A percentile compares a stretch with the other conserved stretches of the same genome.
Conservation (phyloP, 352 stramenopile genomes). For the Pythium biforme region DNA sequence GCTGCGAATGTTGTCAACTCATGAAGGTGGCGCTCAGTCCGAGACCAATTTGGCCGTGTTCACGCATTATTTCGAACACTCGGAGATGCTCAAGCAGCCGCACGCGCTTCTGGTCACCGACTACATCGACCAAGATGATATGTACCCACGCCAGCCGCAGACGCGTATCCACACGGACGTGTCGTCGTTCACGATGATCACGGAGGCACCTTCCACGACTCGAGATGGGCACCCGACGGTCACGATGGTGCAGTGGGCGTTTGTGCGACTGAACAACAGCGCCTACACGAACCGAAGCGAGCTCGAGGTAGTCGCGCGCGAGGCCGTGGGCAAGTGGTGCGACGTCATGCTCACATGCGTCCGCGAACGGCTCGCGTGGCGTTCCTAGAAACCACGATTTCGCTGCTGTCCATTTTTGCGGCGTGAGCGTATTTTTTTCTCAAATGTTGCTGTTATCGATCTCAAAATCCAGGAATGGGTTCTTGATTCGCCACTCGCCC, state of each 20-base stretch:
- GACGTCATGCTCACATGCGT: slow-evolving; percentile 16
- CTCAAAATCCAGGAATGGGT: too few species aligned
- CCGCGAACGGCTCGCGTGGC: slow-evolving; percentile 8
- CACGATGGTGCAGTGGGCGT: slow-evolving; percentile 12
- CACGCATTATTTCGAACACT: slow-evolving; percentile 1
- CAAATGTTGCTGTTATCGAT: too few species aligned
- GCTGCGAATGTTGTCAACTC: slow-evolving; percentile 9
- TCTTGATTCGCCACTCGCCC: too few species aligned
- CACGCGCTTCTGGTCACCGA: slow-evolving; percentile 27
- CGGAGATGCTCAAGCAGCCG: slow-evolving; percentile 2
- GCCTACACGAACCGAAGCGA: not conserved
- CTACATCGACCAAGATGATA: slow-evolving; percentile 36
- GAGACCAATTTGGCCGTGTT: slow-evolving; percentile 16
- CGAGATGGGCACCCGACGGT: not conserved
- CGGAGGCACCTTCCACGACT: not conserved
- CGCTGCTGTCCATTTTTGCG: too few species aligned
- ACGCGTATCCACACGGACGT: slow-evolving; percentile 37
- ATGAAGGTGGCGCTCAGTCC: slow-evolving; percentile 10
- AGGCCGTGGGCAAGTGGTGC: slow-evolving; percentile 15
- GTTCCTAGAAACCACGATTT: not conserved
- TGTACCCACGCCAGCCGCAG: slow-evolving; percentile 30
- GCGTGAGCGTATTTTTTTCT: too few species aligned
- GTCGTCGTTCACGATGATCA: slow-evolving; percentile 10
- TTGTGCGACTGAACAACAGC: slow-evolving; percentile 10
- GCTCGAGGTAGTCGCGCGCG: slow-evolving; percentile 4